Conservation (phyloP, 331 rosid genomes). For the Stylosanthes scabra region DNA sequence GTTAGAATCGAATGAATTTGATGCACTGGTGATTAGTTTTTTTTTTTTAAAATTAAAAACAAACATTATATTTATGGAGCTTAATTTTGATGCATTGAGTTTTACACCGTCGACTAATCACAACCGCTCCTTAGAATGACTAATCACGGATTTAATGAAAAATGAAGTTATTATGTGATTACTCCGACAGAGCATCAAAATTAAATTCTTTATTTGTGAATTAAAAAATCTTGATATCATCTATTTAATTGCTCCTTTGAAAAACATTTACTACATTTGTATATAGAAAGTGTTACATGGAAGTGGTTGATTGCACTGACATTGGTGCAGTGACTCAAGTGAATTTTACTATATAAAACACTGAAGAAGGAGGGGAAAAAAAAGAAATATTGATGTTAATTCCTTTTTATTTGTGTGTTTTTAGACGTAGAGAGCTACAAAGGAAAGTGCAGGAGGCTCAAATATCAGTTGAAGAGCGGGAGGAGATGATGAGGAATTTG, state of each 20-base stretch:
- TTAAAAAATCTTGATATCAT: slow-evolving; percentile 1
- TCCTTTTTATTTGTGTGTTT: slow-evolving; percentile 42
- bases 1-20: too few relatives aligned
- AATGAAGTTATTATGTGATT: too few relatives aligned
- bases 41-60: too few relatives aligned
- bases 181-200: too few relatives aligned
- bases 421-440: slow-evolving; percentile 83
- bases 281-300: neutral
- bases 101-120: too few relatives aligned
- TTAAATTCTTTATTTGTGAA: neutral
- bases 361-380: neutral
- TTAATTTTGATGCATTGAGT: too few relatives aligned
- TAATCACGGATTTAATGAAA: too few relatives aligned
- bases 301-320: neutral
- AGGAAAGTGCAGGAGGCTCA: slow-evolving; percentile 87
- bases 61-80: too few relatives aligned
- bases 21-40: too few relatives aligned
- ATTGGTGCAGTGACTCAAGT: neutral
- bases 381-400: slow-evolving; percentile 7
- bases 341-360: neutral
- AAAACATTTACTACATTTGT: neutral
- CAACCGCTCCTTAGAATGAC: too few relatives aligned
- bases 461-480: slow-evolving; percentile 84
- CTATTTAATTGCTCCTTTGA: neutral
- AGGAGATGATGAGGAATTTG: slow-evolving; percentile 91